Base-by-base conservation (phyloP, 1,139 yeast species). In the Arxiozyma heterogenica region DNA sequence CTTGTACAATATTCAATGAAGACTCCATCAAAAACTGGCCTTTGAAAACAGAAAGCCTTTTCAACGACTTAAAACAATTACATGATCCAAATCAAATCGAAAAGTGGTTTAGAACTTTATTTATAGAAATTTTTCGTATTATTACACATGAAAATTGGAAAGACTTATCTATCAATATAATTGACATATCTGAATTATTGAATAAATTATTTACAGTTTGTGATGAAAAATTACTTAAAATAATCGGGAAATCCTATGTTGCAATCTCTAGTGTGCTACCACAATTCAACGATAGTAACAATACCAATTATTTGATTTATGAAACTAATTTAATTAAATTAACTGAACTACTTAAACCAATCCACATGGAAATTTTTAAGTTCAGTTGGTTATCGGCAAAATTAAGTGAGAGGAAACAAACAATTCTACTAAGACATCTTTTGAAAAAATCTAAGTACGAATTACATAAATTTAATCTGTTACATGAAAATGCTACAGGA, bases 401-500 rank as follows among this genome's bases (percentile, higher is more conserved):
- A 51, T 50, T 64, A 18, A 55, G 61, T 55, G 57, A 51, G 17
- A 54, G 54, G 22, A 61, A 58, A 42, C 66, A 63, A 43, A 60
- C 57, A 4, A 49, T 51, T 5, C 50, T 59, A 21, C 51, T 59
- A 38, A 64, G 60, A 50, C 66, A 64, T 47, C 54, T 61, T 11
- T 51, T 64, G 44, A 63, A 64, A 45, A 64, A 61, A 54, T 59
- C 61, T 2, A 64, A 81, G 59, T 86, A 83, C 67, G 83, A 89
- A 42, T 87, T 86, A 56, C 82, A 80, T 62, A 82, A 86, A 57
- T 90, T 74, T 71, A 88, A 88, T 57, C 71, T 90, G 38, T 64
- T 88, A n/a, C 80, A 83, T 53, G 97, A 91, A 68, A 86, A 86
- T 60, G 72, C 82, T 18, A 93, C 85, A 65, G 98, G 98, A 1